Base-by-base conservation (phyloP, 2,329 filamentous ascomycete genomes). In the Neofusicoccum laricinum region DNA sequence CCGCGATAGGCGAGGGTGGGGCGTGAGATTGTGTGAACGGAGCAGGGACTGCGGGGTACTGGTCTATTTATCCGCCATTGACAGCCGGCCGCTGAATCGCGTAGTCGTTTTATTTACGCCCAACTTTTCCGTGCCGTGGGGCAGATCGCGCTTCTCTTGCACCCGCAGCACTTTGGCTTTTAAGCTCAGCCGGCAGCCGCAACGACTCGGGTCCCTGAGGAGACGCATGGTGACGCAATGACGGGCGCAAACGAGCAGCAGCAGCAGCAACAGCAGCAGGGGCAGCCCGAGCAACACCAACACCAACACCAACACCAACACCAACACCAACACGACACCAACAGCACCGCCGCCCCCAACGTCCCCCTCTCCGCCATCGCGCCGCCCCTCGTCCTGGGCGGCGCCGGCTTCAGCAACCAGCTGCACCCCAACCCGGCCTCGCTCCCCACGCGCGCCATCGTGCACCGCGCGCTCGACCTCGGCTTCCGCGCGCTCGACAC, bases 401-500 rank as follows among this genome's bases (percentile, higher is more conserved):
- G 51, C 15, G 62, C 62, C 1, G 62, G 51, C 32, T 50, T 64
- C 62, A 58, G 51, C 62, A 64, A 64, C 51, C 62, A 64, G 36
- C 40, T 64, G 17, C 62, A 64, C 21, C 62, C 62, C 15, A 46
- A 64, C 25, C 62, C 62, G 4, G 32, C 32, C 6, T 57, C 62
- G 5, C 51, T 64, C 3, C 62, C 62, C 2, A 25, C 62, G 10
- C 62, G 46, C 11, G 30, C 38, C 19, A 65, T 64, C 30, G 43
- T 66, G 3, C 17, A 17, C 4, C 53, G 43, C 32, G 89, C 90
- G 4, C 84, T 93, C 55, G 79, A 86, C 61, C 83, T 86, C 30
- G 88, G 88, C 66, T 80, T 93, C 66, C 80, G 81, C 65, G 89
- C 87, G 66, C 92, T 95, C 77, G 91, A 94, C 77, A 94, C 91